Conservation (phyloP, 2,329 filamentous ascomycete genomes). For the Penicillium janthinellum region DNA sequence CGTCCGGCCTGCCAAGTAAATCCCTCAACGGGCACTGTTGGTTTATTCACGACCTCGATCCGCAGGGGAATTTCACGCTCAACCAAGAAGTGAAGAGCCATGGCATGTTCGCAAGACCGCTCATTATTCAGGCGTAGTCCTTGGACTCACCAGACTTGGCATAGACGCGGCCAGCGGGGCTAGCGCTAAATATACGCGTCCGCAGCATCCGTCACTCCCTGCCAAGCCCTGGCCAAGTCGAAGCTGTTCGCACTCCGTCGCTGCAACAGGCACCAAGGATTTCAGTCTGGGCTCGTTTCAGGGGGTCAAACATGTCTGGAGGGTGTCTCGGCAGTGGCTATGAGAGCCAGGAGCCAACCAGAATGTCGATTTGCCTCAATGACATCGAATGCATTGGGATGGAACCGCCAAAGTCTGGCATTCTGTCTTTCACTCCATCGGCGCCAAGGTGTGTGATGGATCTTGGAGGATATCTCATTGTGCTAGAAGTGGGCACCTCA, state of each 20-base stretch:
- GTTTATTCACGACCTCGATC: background rate
- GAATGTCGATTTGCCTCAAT: background rate
- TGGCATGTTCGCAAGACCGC: background rate
- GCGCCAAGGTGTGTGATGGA: constrained; percentile 13
- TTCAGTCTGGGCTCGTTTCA: constrained; percentile 1
- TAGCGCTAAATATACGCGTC: constrained; percentile 5
- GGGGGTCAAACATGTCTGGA: background rate
- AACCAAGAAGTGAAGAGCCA: background rate
- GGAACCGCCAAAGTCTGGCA: background rate
- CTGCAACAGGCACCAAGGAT: background rate
- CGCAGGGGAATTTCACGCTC: background rate
- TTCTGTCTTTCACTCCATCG: background rate
- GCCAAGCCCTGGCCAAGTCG: constrained; percentile 14
- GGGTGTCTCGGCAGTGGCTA: constrained; percentile 5
- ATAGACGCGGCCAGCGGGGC: constrained; percentile 13
- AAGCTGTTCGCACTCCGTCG: constrained; percentile 8
- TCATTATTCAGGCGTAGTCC: background rate
- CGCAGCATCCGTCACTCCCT: constrained; percentile 8
- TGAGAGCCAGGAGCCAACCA: background rate
- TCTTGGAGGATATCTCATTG: background rate
- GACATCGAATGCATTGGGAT: background rate
- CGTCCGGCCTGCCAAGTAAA: background rate
- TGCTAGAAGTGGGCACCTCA: background rate
- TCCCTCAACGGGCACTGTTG: background rate
- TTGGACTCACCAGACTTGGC: constrained; percentile 5